Percentiles rank a stretch among this genome's conserved stretches.
phyloP scores from a whole-genome alignment of 352 stramenopile species.

The Saprolegnia parasitica region DNA sequence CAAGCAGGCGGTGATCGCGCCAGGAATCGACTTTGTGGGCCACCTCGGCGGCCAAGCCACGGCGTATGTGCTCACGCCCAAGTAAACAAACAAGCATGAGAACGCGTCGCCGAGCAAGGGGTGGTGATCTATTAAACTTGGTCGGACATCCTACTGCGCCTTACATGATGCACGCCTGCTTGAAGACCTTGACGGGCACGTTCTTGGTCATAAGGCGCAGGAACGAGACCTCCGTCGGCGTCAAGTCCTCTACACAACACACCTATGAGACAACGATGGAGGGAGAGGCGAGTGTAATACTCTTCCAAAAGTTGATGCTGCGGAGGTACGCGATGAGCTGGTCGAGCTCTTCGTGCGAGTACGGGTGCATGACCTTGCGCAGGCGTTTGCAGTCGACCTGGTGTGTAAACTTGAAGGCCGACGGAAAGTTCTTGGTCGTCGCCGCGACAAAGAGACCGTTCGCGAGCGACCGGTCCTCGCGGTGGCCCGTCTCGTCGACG shows the following conservation, averaged over 20 bases:
- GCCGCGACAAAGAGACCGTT: constrained; percentile 81
- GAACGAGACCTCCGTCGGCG: constrained; percentile 20
- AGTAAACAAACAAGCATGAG: too few relatives aligned
- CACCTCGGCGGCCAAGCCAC: constrained; percentile 64
- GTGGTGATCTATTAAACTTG: constrained; percentile 11
- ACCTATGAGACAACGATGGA: neutral
- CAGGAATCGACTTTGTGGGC: constrained; percentile 61
- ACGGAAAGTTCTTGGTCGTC: constrained; percentile 81
- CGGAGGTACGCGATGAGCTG: constrained; percentile 58
- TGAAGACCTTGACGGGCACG: constrained; percentile 29
- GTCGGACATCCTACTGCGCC: neutral
- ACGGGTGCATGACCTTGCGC: constrained; percentile 71
- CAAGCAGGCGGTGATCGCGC: constrained; percentile 23
- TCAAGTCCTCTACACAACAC: constrained; percentile 2
- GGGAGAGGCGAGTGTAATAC: neutral
- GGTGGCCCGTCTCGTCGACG: constrained; percentile 56
- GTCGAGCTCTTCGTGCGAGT: constrained; percentile 68
- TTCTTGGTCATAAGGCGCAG: constrained; percentile 29
- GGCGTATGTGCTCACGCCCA: constrained; percentile 38
- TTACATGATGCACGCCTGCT: constrained; percentile 27
- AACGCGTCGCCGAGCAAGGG: too few relatives aligned
- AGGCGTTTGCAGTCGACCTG: constrained; percentile 75
- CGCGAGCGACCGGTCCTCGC: constrained; percentile 52
- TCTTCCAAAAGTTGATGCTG: constrained; percentile 27
- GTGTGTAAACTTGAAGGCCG: constrained; percentile 70